Evolutionary conservation across 148 eudicot species (phyloP).

Genomic region (Arctostaphylos glauca): DNA sequence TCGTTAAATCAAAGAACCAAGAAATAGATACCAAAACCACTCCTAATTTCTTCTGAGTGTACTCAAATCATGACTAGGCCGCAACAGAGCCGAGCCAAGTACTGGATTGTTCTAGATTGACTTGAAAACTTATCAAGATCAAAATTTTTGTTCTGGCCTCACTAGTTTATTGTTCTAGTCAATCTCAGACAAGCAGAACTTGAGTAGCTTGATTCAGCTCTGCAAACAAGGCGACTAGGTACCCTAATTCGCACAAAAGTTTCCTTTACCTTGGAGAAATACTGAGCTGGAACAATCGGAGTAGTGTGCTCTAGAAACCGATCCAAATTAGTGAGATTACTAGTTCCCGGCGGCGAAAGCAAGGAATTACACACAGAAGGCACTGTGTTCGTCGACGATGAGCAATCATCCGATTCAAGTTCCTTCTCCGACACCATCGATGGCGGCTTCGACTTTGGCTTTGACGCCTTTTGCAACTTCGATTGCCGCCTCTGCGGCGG

Average conservation of each 20-base stretch:
- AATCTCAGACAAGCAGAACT: too few species aligned
- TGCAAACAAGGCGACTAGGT: neutral
- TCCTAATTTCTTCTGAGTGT: neutral
- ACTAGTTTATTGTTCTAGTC: too few species aligned
- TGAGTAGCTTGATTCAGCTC: neutral
- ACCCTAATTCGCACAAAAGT: conserved; percentile 5
- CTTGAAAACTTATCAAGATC: too few species aligned
- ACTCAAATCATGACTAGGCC: neutral
- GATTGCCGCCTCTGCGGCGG: neutral
- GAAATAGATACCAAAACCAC: neutral
- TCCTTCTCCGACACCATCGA: conserved; percentile 27
- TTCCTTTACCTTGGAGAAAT: conserved; percentile 57
- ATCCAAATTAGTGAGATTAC: conserved; percentile 62
- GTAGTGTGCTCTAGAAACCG: conserved; percentile 81
- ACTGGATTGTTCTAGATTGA: too few species aligned
- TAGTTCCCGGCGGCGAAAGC: conserved; percentile 11
- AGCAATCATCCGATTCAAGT: conserved; percentile 39
- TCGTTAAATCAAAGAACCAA: neutral
- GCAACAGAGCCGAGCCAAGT: too few species aligned
- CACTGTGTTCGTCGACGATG: conserved; percentile 24
- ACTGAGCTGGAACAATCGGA: conserved; percentile 64
- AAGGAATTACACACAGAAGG: conserved; percentile 24
- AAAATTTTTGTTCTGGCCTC: too few species aligned
- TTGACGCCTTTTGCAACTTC: conserved; percentile 21
- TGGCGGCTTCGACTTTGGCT: conserved; percentile 21